Conservation (phyloP, 1,284 basidiomycete species). For the Microbotryomycetes sp. region DNA sequence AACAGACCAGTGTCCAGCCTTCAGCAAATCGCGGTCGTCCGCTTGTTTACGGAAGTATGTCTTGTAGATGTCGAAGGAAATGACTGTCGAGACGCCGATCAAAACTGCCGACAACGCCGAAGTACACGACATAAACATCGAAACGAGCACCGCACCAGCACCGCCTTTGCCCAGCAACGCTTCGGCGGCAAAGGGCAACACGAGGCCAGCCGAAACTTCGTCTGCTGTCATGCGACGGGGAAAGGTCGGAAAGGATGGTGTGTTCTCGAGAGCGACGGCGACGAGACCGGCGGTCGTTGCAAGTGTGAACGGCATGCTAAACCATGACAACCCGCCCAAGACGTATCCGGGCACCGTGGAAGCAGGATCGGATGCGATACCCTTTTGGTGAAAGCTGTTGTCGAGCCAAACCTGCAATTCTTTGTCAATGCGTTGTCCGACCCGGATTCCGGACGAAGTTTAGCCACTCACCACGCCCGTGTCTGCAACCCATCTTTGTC, state of each 20-base stretch:
- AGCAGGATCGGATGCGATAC: conserved; percentile 35
- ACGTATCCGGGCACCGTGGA: conserved; percentile 38
- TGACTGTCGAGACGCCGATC: conserved; percentile 60
- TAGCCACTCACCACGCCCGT: conserved; percentile 1
- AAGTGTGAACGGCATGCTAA: conserved; percentile 63
- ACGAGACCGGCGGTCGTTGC: conserved; percentile 14
- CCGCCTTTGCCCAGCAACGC: conserved; percentile 60
- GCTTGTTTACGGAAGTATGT: conserved; percentile 48
- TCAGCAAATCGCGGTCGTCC: conserved; percentile 29
- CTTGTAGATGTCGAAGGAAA: conserved; percentile 56
- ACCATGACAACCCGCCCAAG: conserved; percentile 49
- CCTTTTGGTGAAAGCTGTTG: conserved; percentile 44
- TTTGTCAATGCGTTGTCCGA: too few relatives aligned
- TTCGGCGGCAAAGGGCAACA: conserved; percentile 61
- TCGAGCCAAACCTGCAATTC: conserved; percentile 71
- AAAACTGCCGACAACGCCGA: conserved; percentile 57
- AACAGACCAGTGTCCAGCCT: conserved; percentile 34
- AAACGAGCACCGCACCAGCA: conserved; percentile 55
- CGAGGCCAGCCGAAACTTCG: conserved; percentile 76
- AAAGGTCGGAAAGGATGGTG: conserved; percentile 11
- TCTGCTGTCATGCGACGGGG: conserved; percentile 11
- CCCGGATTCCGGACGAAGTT: conserved; percentile 44
- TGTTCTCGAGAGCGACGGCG: conserved; percentile 10
- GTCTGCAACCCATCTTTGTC: conserved; percentile 50
- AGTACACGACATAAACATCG: conserved; percentile 35